These are phyloP conservation scores for Vicia faba DNA, from an alignment of 306 rosid genomes.

Conservation along the genomic window DNA sequence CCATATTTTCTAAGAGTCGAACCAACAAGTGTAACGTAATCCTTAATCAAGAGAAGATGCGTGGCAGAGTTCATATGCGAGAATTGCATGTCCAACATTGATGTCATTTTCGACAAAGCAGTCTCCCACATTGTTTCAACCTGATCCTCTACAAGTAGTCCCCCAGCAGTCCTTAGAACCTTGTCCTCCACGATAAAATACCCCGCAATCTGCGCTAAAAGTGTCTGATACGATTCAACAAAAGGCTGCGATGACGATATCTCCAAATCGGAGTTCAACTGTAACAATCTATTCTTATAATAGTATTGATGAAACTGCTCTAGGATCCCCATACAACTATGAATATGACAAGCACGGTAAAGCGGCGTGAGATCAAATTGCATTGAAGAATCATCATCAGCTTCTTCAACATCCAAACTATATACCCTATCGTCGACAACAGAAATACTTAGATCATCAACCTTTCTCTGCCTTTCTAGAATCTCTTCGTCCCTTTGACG, in stretches of 20 bases:
- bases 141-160: constrained; percentile 68
- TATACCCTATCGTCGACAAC: constrained; percentile 54
- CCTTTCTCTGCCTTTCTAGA: constrained; percentile 68
- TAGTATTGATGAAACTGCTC: constrained; percentile 84
- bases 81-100: constrained; percentile 73
- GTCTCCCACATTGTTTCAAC: constrained; percentile 87
- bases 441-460: constrained; percentile 57
- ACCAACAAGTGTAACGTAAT: constrained; percentile 81
- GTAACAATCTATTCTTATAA: constrained; percentile 80
- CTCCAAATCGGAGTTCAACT: constrained; percentile 86
- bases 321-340: constrained; percentile 74
- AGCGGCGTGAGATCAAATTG: constrained; percentile 85
- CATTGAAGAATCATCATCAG: constrained; percentile 66
- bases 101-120: constrained; percentile 64
- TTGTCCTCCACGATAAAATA: constrained; percentile 93
- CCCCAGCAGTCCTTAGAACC: constrained; percentile 77
- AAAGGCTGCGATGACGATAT: constrained; percentile 73
- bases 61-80: constrained; percentile 72
- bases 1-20: constrained; percentile 80
- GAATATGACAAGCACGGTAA: constrained; percentile 91
- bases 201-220: constrained; percentile 86
- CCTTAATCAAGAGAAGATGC: constrained; percentile 88
- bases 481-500: constrained; percentile 83
- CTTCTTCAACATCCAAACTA: constrained; percentile 70
- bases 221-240: constrained; percentile 76